phyloP scores from a whole-genome alignment of 257 asterid species.

The Anisodus acutangulus region DNA sequence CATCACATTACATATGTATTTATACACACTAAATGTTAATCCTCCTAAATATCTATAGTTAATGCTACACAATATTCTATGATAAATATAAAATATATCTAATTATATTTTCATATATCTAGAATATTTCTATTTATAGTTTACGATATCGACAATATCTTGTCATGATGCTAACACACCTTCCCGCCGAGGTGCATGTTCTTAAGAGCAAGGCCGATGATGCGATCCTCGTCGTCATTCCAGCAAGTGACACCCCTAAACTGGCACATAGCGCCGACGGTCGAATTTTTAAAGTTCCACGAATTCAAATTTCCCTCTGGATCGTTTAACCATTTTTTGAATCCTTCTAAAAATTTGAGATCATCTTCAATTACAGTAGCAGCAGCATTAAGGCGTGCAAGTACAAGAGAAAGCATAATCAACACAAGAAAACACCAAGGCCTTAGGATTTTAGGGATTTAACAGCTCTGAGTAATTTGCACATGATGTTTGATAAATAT shows the following conservation, averaged over 20 bases:
- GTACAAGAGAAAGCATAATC: neutral
- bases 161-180: no score
- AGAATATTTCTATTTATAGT: no score
- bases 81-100: no score
- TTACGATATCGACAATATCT: no score
- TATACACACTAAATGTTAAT: no score
- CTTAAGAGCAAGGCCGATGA: conserved; percentile 54
- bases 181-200: conserved; percentile 58
- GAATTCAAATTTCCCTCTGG: conserved; percentile 47
- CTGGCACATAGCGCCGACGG: conserved; percentile 59
- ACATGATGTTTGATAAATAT: conserved; percentile 26
- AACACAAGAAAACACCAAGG: neutral
- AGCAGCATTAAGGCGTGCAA: neutral
- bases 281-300: conserved; percentile 64
- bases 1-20: no score
- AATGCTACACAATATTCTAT: no score
- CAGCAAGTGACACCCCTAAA: conserved; percentile 79
- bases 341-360: conserved; percentile 63
- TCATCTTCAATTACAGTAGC: conserved; percentile 65
- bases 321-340: conserved; percentile 57
- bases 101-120: no score
- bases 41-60: no score
- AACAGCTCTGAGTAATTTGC: neutral
- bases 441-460: neutral
- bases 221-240: conserved; percentile 72